Evolutionary conservation across 2,329 filamentous ascomycete species (phyloP).

Genomic region (Ceratocystiopsis sp.): DNA sequence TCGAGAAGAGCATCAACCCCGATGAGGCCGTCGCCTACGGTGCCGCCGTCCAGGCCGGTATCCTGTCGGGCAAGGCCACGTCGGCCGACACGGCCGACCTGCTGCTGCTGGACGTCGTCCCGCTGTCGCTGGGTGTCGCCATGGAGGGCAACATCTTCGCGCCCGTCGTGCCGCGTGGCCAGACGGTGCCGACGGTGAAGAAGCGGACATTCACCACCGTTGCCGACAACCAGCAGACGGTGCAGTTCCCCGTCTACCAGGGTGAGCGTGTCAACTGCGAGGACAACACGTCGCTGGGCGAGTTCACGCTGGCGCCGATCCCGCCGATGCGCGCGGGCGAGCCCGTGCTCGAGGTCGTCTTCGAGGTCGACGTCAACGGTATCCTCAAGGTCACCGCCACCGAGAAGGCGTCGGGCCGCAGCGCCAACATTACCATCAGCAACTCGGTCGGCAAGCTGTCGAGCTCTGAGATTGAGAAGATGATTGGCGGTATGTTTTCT

Average conservation of each 20-base stretch:
- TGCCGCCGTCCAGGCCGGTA: constrained; percentile 96
- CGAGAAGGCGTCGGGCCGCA: constrained; percentile 96
- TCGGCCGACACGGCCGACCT: constrained; percentile 89
- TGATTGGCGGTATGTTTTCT: constrained; percentile 57
- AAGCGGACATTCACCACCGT: constrained; percentile 86
- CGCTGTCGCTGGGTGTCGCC: constrained; percentile 92
- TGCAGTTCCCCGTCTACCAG: constrained; percentile 87
- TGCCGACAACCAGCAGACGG: constrained; percentile 58
- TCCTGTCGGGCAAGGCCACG: constrained; percentile 94
- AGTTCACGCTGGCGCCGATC: constrained; percentile 85
- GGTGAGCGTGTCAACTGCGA: constrained; percentile 97
- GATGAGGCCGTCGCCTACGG: constrained; percentile 98
- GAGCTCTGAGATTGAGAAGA: constrained; percentile 85
- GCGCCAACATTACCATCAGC: constrained; percentile 98
- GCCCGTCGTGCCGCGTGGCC: constrained; percentile 68
- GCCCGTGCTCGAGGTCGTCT: constrained; percentile 90
- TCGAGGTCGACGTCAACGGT: constrained; percentile 99
- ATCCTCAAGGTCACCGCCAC: constrained; percentile 98
- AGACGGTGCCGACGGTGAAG: constrained; percentile 64
- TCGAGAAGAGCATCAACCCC: constrained; percentile 99
- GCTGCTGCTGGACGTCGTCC: constrained; percentile 87
- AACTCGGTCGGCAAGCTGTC: constrained; percentile 99
- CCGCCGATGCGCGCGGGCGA: constrained; percentile 87
- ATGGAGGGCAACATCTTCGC: constrained; percentile 99
- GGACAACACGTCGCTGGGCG: constrained; percentile 93